Conservation (phyloP, 352 stramenopile genomes). For the Phytophthora uliginosa region DNA sequence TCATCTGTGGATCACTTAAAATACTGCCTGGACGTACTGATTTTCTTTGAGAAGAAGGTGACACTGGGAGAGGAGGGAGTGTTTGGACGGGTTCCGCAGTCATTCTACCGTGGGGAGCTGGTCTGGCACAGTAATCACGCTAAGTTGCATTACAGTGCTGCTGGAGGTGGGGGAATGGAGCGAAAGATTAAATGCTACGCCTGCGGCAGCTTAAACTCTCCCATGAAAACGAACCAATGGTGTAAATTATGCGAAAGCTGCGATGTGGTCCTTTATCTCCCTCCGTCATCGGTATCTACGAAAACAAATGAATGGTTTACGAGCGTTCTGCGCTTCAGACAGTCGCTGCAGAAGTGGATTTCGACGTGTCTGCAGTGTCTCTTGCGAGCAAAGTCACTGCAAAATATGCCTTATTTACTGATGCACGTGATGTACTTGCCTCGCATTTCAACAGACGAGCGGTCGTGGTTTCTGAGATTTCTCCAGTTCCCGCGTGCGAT, state of each 20-base stretch:
- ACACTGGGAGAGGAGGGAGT: constrained; percentile 72
- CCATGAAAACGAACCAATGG: constrained; percentile 75
- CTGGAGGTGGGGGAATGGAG: constrained; percentile 48
- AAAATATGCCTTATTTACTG: constrained; percentile 86
- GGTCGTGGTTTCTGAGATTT: constrained; percentile 84
- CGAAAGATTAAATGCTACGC: constrained; percentile 84
- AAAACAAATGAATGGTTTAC: constrained; percentile 87
- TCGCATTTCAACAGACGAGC: constrained; percentile 79
- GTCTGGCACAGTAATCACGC: constrained; percentile 63
- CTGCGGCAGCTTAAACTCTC: constrained; percentile 71
- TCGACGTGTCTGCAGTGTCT: constrained; percentile 70
- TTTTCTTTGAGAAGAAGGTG: constrained; percentile 91
- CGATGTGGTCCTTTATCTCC: constrained; percentile 81
- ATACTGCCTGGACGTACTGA: constrained; percentile 85
- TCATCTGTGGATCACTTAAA: constrained; percentile 83
- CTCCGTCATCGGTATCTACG: constrained; percentile 80
- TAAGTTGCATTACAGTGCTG: constrained; percentile 42
- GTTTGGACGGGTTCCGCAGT: constrained; percentile 78
- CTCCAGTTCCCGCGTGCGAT: constrained; percentile 85
- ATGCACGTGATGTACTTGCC: constrained; percentile 91
- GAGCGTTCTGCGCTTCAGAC: constrained; percentile 75
- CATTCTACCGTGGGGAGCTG: constrained; percentile 83
- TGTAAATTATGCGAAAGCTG: constrained; percentile 84
- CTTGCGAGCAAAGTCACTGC: constrained; percentile 67
- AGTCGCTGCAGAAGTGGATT: constrained; percentile 89